A percentile compares a stretch with the other conserved stretches of the same genome.
phyloP scores from a whole-genome alignment of 192 early-diverging fungal genomes.

The Coemansia erecta region DNA sequence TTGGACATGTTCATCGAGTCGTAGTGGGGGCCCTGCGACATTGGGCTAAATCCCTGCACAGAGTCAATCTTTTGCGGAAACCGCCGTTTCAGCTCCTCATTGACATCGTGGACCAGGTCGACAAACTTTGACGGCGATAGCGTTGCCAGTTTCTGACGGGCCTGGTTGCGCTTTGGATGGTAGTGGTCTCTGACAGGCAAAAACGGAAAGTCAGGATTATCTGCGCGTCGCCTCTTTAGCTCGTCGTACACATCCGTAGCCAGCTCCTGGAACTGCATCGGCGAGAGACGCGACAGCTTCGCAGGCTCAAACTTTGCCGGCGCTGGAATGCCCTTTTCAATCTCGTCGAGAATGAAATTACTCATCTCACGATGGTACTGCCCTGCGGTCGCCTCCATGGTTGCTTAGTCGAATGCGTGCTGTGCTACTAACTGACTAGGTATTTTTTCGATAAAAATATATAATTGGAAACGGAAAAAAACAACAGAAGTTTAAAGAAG shows the following conservation, averaged over 20 bases:
- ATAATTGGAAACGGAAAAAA: background rate
- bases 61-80: constrained; percentile 47
- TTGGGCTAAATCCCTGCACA: constrained; percentile 11
- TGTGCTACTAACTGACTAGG: no score
- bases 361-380: constrained; percentile 54
- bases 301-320: constrained; percentile 42
- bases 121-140: constrained; percentile 83
- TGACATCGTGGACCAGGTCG: constrained; percentile 89
- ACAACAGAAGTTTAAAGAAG: background rate
- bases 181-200: constrained; percentile 81
- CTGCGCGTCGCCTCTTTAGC: constrained; percentile 51
- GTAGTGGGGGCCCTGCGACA: constrained; percentile 24
- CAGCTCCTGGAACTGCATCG: constrained; percentile 91
- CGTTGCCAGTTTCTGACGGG: constrained; percentile 94
- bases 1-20: constrained; percentile 35
- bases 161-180: constrained; percentile 91
- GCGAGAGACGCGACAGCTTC: constrained; percentile 75
- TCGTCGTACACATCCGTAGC: constrained; percentile 96
- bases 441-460: background rate
- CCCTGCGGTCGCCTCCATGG: constrained; percentile 47
- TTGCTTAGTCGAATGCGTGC: background rate
- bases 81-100: constrained; percentile 61
- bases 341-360: constrained; percentile 45
- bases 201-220: constrained; percentile 58
- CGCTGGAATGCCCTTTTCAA: constrained; percentile 32